Percentiles rank a stretch among this genome's conserved stretches.
phyloP scores from a whole-genome alignment of 768 basidiomycete species.

The Suillus tomentosus region DNA sequence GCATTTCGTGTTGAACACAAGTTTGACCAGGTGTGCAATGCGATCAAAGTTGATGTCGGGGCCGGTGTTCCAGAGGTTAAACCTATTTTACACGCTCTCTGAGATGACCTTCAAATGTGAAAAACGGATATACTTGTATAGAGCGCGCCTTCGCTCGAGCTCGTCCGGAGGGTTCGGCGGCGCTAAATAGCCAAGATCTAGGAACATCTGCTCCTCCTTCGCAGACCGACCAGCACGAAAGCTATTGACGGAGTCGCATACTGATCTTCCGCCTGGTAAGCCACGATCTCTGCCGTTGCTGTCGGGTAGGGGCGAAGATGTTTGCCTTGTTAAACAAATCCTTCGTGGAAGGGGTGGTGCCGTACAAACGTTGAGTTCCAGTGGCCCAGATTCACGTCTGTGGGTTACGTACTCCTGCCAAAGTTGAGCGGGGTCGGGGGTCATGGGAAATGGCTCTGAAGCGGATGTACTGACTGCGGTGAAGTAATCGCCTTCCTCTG shows the following conservation, averaged over 20 bases:
- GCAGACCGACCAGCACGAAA: conserved; percentile 49
- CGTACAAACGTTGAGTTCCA: conserved; percentile 36
- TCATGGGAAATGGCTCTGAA: conserved; percentile 21
- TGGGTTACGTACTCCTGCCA: conserved; percentile 31
- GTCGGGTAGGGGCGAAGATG: conserved; percentile 63
- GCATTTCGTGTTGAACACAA: conserved; percentile 89
- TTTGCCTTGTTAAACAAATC: conserved; percentile 59
- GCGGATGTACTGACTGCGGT: conserved; percentile 28
- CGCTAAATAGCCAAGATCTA: conserved; percentile 65
- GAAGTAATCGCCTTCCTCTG: conserved; percentile 33
- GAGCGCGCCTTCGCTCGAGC: conserved; percentile 73
- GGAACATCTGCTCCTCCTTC: conserved; percentile 70
- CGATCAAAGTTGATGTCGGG: conserved; percentile 91
- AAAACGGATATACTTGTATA: conserved; percentile 67
- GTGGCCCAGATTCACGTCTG: conserved; percentile 29
- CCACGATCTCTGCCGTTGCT: conserved; percentile 35
- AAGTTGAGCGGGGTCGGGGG: conserved; percentile 21
- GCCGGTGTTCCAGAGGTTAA: conserved; percentile 87
- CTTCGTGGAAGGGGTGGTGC: conserved; percentile 54
- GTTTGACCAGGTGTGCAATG: conserved; percentile 88
- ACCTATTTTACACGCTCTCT: conserved; percentile 46
- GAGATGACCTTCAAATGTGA: conserved; percentile 10
- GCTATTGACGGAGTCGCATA: conserved; percentile 35
- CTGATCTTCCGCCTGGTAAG: conserved; percentile 34
- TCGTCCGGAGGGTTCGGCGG: conserved; percentile 89